Percentiles rank a stretch among this genome's conserved stretches.
These are phyloP conservation scores for Yamadazyma dushanensis DNA, from an alignment of 1,139 yeast genomes.

Conservation along the genomic window DNA sequence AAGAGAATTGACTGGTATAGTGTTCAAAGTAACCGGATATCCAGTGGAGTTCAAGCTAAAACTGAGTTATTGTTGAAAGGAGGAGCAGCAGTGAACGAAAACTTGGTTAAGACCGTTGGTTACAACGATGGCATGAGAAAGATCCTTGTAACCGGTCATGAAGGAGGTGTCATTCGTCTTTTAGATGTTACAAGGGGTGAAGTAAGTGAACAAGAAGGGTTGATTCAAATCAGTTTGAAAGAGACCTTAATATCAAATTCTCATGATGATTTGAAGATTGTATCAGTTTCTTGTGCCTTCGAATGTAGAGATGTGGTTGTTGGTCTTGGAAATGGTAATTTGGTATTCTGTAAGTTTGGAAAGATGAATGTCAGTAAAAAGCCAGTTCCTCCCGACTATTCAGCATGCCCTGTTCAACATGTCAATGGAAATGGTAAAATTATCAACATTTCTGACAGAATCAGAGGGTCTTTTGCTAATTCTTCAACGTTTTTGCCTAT, in stretches of 20 bases:
- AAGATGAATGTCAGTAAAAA: conserved; percentile 21
- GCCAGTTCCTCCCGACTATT: conserved; percentile 25
- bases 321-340: conserved; percentile 69
- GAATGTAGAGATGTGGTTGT: conserved; percentile 76
- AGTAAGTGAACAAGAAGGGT: conserved; percentile 53
- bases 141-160: conserved; percentile 78
- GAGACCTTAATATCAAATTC: conserved; percentile 34
- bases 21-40: conserved; percentile 48
- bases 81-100: conserved; percentile 56
- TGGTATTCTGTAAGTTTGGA: conserved; percentile 75
- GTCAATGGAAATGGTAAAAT: conserved; percentile 37
- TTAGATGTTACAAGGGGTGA: conserved; percentile 85
- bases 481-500: conserved; percentile 62
- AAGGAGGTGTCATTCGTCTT: conserved; percentile 72
- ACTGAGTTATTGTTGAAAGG: conserved; percentile 57
- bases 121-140: conserved; percentile 55
- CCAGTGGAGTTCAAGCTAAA: conserved; percentile 41
- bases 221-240: conserved; percentile 36
- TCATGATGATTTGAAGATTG: conserved; percentile 41
- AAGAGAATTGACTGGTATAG: conserved; percentile 76
- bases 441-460: conserved; percentile 30
- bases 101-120: conserved; percentile 47
- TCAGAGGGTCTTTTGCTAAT: conserved; percentile 33
- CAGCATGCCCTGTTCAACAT: conserved; percentile 33
- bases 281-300: conserved; percentile 70